A percentile compares a stretch with the other conserved stretches of the same genome.
phyloP scores from a whole-genome alignment of 2,329 filamentous ascomycete species.

The Fusarium sp. region DNA sequence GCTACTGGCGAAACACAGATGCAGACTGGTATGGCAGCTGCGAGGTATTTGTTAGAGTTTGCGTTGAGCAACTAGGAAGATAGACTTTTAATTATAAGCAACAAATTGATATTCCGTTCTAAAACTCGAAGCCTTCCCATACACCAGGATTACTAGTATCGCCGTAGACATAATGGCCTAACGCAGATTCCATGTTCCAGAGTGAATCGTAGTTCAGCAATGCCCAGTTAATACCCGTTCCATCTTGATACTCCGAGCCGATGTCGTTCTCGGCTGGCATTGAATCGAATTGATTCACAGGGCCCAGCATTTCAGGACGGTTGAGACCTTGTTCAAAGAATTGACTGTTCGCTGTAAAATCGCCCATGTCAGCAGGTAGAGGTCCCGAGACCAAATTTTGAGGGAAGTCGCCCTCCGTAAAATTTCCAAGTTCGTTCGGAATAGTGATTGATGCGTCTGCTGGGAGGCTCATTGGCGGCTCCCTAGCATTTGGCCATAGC shows the following conservation, averaged over 20 bases:
- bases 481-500: background rate
- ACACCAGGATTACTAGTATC: constrained; percentile 2
- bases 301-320: rapidly evolving
- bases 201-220: constrained; percentile 20
- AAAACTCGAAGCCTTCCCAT: constrained; percentile 17
- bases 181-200: constrained; percentile 30
- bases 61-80: background rate
- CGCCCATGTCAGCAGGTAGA: background rate
- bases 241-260: background rate
- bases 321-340: background rate
- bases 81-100: background rate
- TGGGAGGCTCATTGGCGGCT: rapidly evolving
- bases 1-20: constrained; percentile 52
- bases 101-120: background rate
- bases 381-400: rapidly evolving
- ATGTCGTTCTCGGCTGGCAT: background rate
- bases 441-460: background rate
- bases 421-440: rapidly evolving
- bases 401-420: background rate
- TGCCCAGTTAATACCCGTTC: constrained; percentile 9
- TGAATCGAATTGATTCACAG: background rate
- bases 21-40: constrained; percentile 46
- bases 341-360: background rate
- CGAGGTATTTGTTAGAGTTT: constrained; percentile 39
- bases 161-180: constrained; percentile 28